phyloP scores from a whole-genome alignment of 176 grass and related monocot genomes.

The Oryza australiensis region DNA sequence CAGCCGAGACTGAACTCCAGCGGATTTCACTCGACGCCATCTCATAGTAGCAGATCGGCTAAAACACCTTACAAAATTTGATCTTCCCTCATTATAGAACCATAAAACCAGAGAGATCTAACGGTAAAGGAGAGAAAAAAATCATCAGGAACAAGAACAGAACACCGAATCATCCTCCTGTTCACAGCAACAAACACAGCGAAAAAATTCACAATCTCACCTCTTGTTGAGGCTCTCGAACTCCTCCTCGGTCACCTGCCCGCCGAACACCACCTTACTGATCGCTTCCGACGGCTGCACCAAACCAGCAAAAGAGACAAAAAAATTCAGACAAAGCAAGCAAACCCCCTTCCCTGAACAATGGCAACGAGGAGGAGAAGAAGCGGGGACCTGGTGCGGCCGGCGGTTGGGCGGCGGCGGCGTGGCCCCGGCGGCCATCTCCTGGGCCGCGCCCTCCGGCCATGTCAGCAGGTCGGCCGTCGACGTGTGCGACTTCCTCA shows the following conservation, averaged over 20 bases:
- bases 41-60: slow-evolving; percentile 8
- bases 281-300: slow-evolving; percentile 89
- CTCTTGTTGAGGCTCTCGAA: slow-evolving; percentile 85
- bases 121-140: not conserved
- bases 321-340: not conserved
- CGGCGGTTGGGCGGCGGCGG: slow-evolving; percentile 49
- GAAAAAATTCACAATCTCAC: slow-evolving; percentile 46
- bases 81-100: not conserved
- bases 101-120: slow-evolving; percentile 34
- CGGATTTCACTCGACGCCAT: not conserved
- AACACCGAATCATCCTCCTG: slow-evolving; percentile 3
- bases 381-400: slow-evolving; percentile 57
- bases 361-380: slow-evolving; percentile 5
- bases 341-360: not conserved
- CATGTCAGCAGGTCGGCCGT: slow-evolving; percentile 95
- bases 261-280: slow-evolving; percentile 89
- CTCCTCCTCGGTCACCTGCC: slow-evolving; percentile 95
- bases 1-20: slow-evolving; percentile 21
- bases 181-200: not conserved
- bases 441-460: slow-evolving; percentile 59
- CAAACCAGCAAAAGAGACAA: not conserved
- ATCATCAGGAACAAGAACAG: slow-evolving; percentile 11
- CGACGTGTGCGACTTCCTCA: slow-evolving; percentile 86
- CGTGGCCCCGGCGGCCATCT: slow-evolving; percentile 31
- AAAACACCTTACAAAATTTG: not conserved